Conservation (phyloP, 306 rosid genomes). For the Prunus armeniaca region DNA sequence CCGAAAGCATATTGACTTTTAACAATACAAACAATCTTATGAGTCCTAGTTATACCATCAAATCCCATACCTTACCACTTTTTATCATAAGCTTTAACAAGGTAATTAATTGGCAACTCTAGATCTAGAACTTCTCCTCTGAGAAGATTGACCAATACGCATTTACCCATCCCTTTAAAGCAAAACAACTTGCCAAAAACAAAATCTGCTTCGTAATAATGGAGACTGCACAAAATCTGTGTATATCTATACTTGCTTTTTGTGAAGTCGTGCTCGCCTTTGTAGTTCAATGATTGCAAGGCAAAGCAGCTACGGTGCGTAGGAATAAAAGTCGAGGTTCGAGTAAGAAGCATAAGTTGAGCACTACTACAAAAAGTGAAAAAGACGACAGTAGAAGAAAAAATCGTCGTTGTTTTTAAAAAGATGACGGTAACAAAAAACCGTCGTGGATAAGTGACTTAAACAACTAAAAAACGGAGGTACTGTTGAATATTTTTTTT, state of each 20-base stretch:
- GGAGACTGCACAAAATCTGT: not conserved
- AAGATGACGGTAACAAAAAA: no score
- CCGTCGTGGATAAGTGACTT: no score
- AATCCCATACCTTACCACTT: not conserved
- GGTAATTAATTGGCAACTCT: no score
- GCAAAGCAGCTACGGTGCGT: not conserved
- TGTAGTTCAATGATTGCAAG: not conserved
- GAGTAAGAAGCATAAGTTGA: no score
- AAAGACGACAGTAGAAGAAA: no score
- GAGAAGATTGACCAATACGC: not conserved
- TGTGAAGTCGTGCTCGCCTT: not conserved
- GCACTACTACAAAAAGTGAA: no score
- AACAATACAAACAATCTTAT: not conserved
- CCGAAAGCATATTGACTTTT: no score
- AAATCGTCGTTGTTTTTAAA: no score
- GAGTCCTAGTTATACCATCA: not conserved
- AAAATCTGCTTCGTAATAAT: not conserved
- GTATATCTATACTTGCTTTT: not conserved
- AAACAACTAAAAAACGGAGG: no score
- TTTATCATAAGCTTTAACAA: rapidly evolving
- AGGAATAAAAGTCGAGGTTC: not conserved
- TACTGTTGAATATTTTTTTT: no score
- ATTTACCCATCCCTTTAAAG: not conserved
- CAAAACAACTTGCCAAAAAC: not conserved
- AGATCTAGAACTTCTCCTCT: not conserved